phyloP scores from a whole-genome alignment of 139 green algal genomes.

The Coelastrella sp. region DNA sequence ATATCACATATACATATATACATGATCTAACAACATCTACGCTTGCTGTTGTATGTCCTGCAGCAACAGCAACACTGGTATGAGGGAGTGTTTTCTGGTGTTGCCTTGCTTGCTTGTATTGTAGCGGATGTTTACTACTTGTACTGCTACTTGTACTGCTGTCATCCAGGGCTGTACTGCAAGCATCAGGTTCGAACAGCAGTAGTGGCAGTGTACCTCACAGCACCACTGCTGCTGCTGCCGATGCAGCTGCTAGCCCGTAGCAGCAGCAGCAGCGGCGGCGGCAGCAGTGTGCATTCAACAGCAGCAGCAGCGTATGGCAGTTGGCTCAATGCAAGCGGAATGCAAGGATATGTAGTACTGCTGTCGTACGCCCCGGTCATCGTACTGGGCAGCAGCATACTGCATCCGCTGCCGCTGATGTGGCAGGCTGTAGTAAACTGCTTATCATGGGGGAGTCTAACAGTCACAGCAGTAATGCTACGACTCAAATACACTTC shows the following conservation, averaged over 20 bases:
- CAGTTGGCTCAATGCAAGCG: no score
- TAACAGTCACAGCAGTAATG: background rate
- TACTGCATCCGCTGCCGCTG: constrained; percentile 27
- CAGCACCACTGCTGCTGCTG: constrained; percentile 14
- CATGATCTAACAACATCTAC: no score
- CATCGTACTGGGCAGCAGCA: background rate
- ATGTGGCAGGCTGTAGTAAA: constrained; percentile 5
- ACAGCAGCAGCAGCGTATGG: no score
- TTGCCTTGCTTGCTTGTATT: no score
- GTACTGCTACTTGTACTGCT: no score
- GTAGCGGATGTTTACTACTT: no score
- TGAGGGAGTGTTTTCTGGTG: no score
- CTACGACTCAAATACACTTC: background rate
- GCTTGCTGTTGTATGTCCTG: no score
- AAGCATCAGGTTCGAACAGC: background rate
- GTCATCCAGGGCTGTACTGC: background rate
- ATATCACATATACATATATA: no score
- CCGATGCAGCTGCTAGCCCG: background rate
- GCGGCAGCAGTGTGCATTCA: background rate
- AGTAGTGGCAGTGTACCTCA: background rate
- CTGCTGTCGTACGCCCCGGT: constrained; percentile 6
- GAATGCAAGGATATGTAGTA: no score
- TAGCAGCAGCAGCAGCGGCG: constrained; percentile 2
- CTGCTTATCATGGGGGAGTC: background rate
- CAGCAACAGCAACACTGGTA: no score